Base-by-base conservation (phyloP, 1,284 basidiomycete genomes). In the Rhizoctonia solani region DNA sequence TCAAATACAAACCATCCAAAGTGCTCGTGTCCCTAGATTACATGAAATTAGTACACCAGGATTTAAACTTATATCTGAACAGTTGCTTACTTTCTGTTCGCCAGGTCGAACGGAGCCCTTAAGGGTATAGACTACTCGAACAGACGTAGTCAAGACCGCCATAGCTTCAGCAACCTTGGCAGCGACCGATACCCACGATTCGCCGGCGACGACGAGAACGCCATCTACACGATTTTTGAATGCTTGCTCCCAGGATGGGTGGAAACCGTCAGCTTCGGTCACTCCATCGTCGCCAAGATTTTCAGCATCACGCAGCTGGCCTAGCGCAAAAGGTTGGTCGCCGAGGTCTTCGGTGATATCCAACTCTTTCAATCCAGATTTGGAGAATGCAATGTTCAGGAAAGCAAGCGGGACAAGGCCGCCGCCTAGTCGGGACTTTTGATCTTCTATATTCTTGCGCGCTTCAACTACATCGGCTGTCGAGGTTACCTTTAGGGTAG, bases 281-380 rank as follows among this genome's bases (percentile, higher is more conserved):
- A 67, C 72, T 9, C 70, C 69, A 25, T 65, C 59, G 39, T 77
- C 76, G 3, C 73, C 74, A 41, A 80, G 74, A 11, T 59, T 61
- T 5, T 63, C 6, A 3, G 77, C 73, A 65, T 77, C 74, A 1
- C 58, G 65, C 21, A 74, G 68, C 61, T 79, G 79, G 9, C 79
- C 79, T 0, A n/a, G 59, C 1, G 55, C 29, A 69, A 79, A 81
- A 3, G 69, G 69, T 1, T 67, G 1, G 66, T 80, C 79, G 1
- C 72, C 73, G 21, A 80, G 71, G 49, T 76, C 67, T 66, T 79
- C 78, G 14, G 71, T 74, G 52, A 80, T 73, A 3, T 76, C 77
- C 14, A 81, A 71, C 25, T 59, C 70, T 44, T 66, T 44, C n/a
- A 73, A 52, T 3, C 72, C 72, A 1, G 25, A 19, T n/a, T 53